A percentile compares a stretch with the other conserved stretches of the same genome.
These are phyloP conservation scores for Eutypa lata DNA, from an alignment of 2,329 filamentous ascomycete genomes.

Conservation along the genomic window DNA sequence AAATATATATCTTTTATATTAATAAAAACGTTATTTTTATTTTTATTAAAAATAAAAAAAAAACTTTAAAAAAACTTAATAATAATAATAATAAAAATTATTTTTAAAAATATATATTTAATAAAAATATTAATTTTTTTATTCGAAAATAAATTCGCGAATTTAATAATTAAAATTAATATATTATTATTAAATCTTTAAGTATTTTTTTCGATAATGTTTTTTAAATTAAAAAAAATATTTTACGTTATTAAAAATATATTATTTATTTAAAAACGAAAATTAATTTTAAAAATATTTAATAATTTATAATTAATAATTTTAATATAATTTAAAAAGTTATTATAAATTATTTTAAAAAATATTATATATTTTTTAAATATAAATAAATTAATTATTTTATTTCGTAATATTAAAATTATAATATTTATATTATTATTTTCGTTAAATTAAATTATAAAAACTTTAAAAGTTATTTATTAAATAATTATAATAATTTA, in stretches of 20 bases:
- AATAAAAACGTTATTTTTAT: neutral
- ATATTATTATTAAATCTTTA: neutral
- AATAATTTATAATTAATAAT: neutral
- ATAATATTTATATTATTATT: too few relatives aligned
- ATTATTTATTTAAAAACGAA: neutral
- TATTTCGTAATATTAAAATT: too few relatives aligned
- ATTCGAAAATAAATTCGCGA: neutral
- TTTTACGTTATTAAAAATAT: neutral
- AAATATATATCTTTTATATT: neutral
- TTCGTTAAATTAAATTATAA: too few relatives aligned
- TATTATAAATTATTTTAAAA: neutral
- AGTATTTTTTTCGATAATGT: neutral
- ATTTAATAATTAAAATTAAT: neutral
- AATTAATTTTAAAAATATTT: neutral
- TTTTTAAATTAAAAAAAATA: neutral
- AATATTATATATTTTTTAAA: neutral
- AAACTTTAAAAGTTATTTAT: too few relatives aligned
- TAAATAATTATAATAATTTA: too few relatives aligned
- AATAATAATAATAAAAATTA: neutral
- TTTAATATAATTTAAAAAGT: neutral
- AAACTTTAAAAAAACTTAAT: neutral
- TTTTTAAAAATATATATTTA: neutral
- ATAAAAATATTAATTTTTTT: too few relatives aligned
- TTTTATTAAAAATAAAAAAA: neutral
- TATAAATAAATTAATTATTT: neutral